Base-by-base conservation (phyloP, 495 filamentous ascomycete species). In the Xylaria palmicola region DNA sequence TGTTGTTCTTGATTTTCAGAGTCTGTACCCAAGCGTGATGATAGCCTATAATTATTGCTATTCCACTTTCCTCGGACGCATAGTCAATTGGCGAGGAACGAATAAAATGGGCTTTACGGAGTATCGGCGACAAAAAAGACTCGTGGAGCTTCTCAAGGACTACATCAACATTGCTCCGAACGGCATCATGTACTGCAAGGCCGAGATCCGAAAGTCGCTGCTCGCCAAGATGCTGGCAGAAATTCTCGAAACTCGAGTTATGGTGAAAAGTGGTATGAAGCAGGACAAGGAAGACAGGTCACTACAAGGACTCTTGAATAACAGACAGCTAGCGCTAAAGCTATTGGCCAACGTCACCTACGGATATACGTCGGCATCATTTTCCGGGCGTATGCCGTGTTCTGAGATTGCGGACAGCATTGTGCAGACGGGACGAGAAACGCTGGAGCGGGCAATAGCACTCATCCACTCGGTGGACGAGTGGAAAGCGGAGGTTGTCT, bases 1-100 rank as follows among this genome's bases (percentile, higher is more conserved):
- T 12, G 68, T 98, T 10, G 94, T 98, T 0, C 79, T 98, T 10
- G 94, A 98, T 74, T 98, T 98, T 64, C 95, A 98, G 71, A 94
- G 90, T 27, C 79, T 98, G 24, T 98, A 98, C 68, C 94, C 94
- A 3, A 96, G 92, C 68, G 87, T 98, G 48, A 98, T 98, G 92
- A 97, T 98, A 65, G 94, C 94, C 0, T 97, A 98, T 75, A 98
- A 98, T 70, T 97, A 97, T 75, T 98, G 94, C 77, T 98, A 98
- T 72, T 98, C 94, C 0, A 98, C 94, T 0, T 98, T 91, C 63
- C 83, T 98, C 7, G 94, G 94, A 3, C 85, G 94, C 48, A 85
- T 93, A 30, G 82, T 86, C 22, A 83, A 83, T 65, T 97, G 93
- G 94, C 84, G 91, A 26, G 92, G 92, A 15, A 86, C 85, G 48